These are phyloP conservation scores for Pythium guiyangense DNA, from an alignment of 352 stramenopile species.

Conservation along the genomic window DNA sequence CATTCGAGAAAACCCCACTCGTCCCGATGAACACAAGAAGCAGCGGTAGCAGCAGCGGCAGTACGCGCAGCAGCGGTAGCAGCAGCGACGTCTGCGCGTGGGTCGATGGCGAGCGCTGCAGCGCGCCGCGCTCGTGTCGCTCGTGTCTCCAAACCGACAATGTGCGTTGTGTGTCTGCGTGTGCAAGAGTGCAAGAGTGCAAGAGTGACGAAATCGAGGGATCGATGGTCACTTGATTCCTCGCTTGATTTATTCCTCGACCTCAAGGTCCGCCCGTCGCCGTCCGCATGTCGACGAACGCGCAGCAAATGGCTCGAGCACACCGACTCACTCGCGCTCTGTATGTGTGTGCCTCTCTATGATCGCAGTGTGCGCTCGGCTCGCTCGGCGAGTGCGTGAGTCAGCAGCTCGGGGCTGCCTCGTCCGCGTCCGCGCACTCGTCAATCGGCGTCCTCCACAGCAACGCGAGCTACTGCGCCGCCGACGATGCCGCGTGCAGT, in stretches of 20 bases:
- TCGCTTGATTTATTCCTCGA: conserved; percentile 7
- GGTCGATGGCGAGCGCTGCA: conserved; percentile 13
- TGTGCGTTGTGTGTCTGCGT: conserved; percentile 1
- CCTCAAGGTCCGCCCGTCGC: no score
- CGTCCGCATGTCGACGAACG: no score
- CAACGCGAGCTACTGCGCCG: conserved; percentile 8
- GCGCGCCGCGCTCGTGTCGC: conserved; percentile 33
- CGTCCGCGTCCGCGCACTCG: conserved; percentile 1
- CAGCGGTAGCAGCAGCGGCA: neutral
- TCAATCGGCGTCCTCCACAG: neutral
- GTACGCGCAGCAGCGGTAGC: neutral
- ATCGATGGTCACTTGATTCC: conserved; percentile 5
- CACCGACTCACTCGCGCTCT: neutral
- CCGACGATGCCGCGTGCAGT: conserved; percentile 6
- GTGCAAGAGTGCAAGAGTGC: neutral
- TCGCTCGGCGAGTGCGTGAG: conserved; percentile 31
- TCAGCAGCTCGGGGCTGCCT: conserved; percentile 1
- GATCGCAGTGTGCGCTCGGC: conserved; percentile 26
- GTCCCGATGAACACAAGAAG: conserved; percentile 2
- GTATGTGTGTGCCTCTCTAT: neutral
- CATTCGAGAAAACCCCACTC: conserved; percentile 6
- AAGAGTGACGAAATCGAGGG: neutral
- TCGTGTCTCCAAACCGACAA: conserved; percentile 26
- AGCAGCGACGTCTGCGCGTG: conserved; percentile 5
- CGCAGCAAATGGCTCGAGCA: neutral